Evolutionary conservation across 768 basidiomycete species (phyloP).

Genomic region (Antrodiella citrinella): DNA sequence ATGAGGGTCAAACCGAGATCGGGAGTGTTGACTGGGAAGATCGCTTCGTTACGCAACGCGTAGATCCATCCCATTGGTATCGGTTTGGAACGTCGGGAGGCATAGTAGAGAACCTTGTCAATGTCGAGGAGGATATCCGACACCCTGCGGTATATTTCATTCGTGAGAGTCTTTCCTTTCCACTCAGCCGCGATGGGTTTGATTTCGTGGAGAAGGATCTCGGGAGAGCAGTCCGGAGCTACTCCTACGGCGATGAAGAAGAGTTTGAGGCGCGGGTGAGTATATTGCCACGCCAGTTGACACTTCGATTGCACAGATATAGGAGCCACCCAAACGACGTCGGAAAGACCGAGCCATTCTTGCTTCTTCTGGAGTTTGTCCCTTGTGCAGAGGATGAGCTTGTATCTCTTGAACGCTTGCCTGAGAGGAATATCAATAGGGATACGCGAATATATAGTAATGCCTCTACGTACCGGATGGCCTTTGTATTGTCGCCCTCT

Average conservation of each 20-base stretch:
- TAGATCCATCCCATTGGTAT: slow-evolving; percentile 1
- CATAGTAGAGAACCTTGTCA: slow-evolving; percentile 1
- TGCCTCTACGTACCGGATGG: slow-evolving; percentile 12
- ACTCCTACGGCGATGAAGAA: slow-evolving; percentile 14
- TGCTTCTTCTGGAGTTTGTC: neutral
- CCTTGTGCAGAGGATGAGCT: slow-evolving; percentile 5
- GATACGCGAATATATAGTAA: neutral
- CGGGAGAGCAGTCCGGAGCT: slow-evolving; percentile 8
- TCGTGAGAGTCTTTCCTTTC: slow-evolving; percentile 1
- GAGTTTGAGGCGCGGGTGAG: slow-evolving; percentile 5
- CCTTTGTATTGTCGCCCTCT: slow-evolving; percentile 14
- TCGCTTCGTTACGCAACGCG: slow-evolving; percentile 2
- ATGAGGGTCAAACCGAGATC: slow-evolving; percentile 1
- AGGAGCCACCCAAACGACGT: slow-evolving; percentile 16
- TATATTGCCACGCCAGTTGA: slow-evolving; percentile 8
- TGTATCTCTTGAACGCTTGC: slow-evolving; percentile 8
- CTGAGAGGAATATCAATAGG: neutral
- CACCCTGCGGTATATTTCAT: neutral
- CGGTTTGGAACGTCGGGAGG: neutral
- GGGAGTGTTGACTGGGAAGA: slow-evolving; percentile 9
- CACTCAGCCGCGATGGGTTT: slow-evolving; percentile 1
- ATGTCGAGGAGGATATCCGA: slow-evolving; percentile 14
- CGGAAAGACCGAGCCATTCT: slow-evolving; percentile 7
- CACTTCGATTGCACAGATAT: slow-evolving; percentile 13
- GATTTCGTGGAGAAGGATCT: slow-evolving; percentile 14